Percentiles rank a stretch among this genome's conserved stretches.
phyloP scores from a whole-genome alignment of 139 green algal genomes.

The Coccomyxa sp. region DNA sequence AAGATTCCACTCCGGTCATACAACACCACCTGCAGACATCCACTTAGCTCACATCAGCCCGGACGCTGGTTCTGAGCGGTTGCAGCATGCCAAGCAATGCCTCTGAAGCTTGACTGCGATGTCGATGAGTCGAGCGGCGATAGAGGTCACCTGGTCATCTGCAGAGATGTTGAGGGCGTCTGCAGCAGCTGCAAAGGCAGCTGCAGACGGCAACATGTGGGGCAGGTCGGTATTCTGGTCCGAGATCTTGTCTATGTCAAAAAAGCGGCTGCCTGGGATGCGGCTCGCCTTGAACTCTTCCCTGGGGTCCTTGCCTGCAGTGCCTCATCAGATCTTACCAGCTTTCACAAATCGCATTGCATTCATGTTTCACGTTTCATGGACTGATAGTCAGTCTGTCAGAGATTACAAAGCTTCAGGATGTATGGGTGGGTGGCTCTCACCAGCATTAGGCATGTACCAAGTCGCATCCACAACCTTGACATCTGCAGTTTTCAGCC shows the following conservation, averaged over 20 bases:
- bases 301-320: conserved; percentile 28
- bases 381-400: neutral
- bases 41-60: too few species aligned
- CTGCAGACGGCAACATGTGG: conserved; percentile 76
- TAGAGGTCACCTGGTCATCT: conserved; percentile 27
- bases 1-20: conserved; percentile 92
- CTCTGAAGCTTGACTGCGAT: too few species aligned
- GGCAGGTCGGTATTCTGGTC: conserved; percentile 43
- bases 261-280: conserved; percentile 71
- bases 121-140: too few species aligned
- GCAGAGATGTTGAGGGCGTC: conserved; percentile 74
- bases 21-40: conserved; percentile 59
- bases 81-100: neutral
- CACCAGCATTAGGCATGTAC: conserved; percentile 60
- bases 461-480: conserved; percentile 72
- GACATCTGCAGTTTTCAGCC: conserved; percentile 31
- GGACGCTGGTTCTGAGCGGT: neutral
- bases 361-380: too few species aligned
- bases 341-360: too few species aligned
- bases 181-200: conserved; percentile 73
- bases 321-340: neutral
- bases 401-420: neutral
- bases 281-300: conserved; percentile 58
- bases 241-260: conserved; percentile 62
- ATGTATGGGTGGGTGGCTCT: neutral